Percentiles rank a stretch among this genome's conserved stretches.
These are phyloP conservation scores for Vicia sativa DNA, from an alignment of 306 rosid species.

Conservation along the genomic window DNA sequence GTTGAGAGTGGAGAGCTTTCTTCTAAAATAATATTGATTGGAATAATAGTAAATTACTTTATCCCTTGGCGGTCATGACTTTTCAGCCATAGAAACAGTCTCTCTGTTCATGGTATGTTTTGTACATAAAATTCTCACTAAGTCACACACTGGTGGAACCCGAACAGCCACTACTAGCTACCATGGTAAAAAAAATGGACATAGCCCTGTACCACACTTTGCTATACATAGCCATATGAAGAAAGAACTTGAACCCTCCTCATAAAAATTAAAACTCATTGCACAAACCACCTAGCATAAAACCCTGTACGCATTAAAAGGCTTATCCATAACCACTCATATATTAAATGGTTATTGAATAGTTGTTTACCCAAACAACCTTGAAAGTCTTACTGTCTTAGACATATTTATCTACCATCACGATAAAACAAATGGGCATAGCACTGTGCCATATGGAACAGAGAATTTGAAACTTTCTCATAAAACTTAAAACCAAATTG, in stretches of 20 bases:
- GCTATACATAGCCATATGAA: too few species aligned
- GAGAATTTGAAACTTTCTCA: slow-evolving; percentile 10
- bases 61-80: background rate
- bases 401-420: background rate
- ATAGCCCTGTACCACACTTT: too few species aligned
- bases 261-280: too few species aligned
- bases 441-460: slow-evolving; percentile 17
- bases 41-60: background rate
- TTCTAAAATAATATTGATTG: slow-evolving; percentile 4
- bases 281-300: too few species aligned
- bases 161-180: background rate
- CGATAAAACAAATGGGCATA: background rate
- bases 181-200: too few species aligned
- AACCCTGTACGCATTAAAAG: too few species aligned
- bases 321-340: background rate
- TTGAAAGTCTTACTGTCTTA: background rate
- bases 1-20: background rate
- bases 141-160: background rate
- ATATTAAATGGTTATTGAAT: background rate
- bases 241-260: too few species aligned
- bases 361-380: background rate
- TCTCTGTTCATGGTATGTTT: background rate
- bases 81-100: background rate
- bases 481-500: background rate
- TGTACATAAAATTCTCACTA: background rate